phyloP scores from a whole-genome alignment of 2,329 filamentous ascomycete species.

The Aureobasidium sp. region DNA sequence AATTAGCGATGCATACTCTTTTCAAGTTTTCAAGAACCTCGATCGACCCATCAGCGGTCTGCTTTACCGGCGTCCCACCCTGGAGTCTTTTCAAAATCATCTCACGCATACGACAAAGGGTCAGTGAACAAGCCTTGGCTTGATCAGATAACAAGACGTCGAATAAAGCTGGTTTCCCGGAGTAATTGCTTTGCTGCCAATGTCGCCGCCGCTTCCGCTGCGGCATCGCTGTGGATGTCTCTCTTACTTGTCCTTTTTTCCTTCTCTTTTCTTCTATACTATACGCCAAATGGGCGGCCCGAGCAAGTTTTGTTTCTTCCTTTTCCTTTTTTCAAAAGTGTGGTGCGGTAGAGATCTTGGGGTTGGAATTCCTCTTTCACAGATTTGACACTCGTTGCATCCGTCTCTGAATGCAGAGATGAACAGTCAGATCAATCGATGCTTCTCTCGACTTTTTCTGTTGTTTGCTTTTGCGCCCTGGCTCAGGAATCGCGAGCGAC shows the following conservation, averaged over 20 bases:
- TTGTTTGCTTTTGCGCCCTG: slow-evolving; percentile 7
- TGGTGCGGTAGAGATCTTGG: slow-evolving; percentile 7
- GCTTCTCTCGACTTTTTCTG: neutral
- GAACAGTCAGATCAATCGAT: neutral
- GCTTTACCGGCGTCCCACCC: slow-evolving; percentile 8
- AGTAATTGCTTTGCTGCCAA: slow-evolving; percentile 10
- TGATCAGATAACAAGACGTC: neutral
- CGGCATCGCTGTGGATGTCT: slow-evolving; percentile 10
- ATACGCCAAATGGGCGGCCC: neutral
- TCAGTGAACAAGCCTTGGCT: neutral
- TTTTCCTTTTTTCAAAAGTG: slow-evolving; percentile 7
- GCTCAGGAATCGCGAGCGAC: neutral
- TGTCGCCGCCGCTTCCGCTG: neutral
- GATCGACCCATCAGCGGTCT: slow-evolving; percentile 8
- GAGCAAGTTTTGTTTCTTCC: slow-evolving; percentile 5
- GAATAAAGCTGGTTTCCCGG: neutral
- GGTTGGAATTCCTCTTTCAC: neutral
- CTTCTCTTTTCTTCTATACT: neutral
- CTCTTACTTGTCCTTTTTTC: neutral
- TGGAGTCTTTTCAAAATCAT: neutral
- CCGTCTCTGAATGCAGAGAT: neutral
- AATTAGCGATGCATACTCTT: slow-evolving; percentile 15
- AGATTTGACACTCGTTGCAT: slow-evolving; percentile 1
- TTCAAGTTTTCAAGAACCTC: slow-evolving; percentile 8
- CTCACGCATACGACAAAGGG: slow-evolving; percentile 4